These are phyloP conservation scores for Candida sphagnicola DNA, from an alignment of 805 yeast species.

Conservation along the genomic window DNA sequence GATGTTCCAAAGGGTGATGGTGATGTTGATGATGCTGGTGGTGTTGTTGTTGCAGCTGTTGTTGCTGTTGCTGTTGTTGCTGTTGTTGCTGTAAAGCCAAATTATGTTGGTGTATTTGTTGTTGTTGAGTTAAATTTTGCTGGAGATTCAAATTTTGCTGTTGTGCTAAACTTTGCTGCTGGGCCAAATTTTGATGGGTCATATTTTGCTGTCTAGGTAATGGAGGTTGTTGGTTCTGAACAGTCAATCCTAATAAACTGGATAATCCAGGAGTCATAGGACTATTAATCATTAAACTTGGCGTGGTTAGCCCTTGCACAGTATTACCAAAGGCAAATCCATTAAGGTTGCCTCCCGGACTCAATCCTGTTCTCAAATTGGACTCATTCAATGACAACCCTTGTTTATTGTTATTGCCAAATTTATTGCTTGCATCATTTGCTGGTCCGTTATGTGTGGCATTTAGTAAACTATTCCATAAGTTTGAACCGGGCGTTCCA, in stretches of 20 bases:
- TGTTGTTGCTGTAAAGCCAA: slow-evolving; percentile 5
- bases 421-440: slow-evolving; percentile 4
- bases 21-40: slow-evolving; percentile 4
- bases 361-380: slow-evolving; percentile 63
- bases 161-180: background rate
- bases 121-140: slow-evolving; percentile 5
- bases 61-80: slow-evolving; percentile 10
- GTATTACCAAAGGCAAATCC: slow-evolving; percentile 36
- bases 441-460: slow-evolving; percentile 28
- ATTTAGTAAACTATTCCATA: slow-evolving; percentile 46
- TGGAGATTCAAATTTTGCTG: background rate
- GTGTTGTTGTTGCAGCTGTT: slow-evolving; percentile 5
- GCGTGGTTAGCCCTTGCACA: slow-evolving; percentile 36
- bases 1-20: slow-evolving; percentile 5
- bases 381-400: slow-evolving; percentile 80
- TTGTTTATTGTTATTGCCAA: slow-evolving; percentile 27
- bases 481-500: slow-evolving; percentile 47
- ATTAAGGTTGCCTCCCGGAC: slow-evolving; percentile 47
- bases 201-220: slow-evolving; percentile 4
- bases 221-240: slow-evolving; percentile 6
- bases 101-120: slow-evolving; percentile 5
- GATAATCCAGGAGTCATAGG: slow-evolving; percentile 48
- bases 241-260: slow-evolving; percentile 31
- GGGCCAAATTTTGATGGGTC: slow-evolving; percentile 6
- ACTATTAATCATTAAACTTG: slow-evolving; percentile 36